These are phyloP conservation scores for Ophiosphaerella korrae DNA, from an alignment of 2,329 filamentous ascomycete genomes.

Conservation along the genomic window DNA sequence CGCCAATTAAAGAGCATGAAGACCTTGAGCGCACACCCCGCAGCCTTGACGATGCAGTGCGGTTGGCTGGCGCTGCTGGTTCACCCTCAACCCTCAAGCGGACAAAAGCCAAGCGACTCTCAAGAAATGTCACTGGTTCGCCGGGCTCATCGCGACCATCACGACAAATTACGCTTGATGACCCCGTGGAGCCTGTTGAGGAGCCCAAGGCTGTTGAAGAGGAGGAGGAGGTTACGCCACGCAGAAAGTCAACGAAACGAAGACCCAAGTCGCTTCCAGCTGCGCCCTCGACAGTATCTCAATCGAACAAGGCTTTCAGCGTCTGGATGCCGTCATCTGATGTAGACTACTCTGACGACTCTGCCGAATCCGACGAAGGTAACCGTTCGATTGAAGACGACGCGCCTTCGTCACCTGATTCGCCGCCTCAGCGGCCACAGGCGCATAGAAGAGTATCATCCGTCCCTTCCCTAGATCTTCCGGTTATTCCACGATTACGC, in stretches of 20 bases:
- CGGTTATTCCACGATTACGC: conserved; percentile 52
- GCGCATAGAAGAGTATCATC: conserved; percentile 55
- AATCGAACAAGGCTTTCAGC: conserved; percentile 50
- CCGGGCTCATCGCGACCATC: conserved; percentile 37
- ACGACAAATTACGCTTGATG: conserved; percentile 43
- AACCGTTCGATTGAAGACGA: conserved; percentile 25
- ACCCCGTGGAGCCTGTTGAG: conserved; percentile 29
- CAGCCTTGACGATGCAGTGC: conserved; percentile 45
- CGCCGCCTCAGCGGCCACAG: conserved; percentile 39
- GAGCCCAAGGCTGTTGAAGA: conserved; percentile 16
- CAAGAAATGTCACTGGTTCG: conserved; percentile 35
- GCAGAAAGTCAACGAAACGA: conserved; percentile 40
- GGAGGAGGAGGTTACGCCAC: conserved; percentile 27
- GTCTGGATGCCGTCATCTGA: conserved; percentile 56
- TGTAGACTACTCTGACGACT: conserved; percentile 41
- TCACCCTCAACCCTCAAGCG: conserved; percentile 44
- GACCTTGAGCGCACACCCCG: conserved; percentile 41
- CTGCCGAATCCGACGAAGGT: conserved; percentile 43
- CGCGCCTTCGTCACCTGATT: conserved; percentile 27
- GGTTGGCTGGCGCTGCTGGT: conserved; percentile 32
- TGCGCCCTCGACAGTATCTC: conserved; percentile 24
- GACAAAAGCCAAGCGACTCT: conserved; percentile 47
- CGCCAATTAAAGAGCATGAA: conserved; percentile 16
- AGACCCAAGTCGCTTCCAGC: conserved; percentile 31
- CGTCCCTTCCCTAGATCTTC: conserved; percentile 53